Base-by-base conservation (phyloP, 805 yeast species). In the Torulaspora maleeae region DNA sequence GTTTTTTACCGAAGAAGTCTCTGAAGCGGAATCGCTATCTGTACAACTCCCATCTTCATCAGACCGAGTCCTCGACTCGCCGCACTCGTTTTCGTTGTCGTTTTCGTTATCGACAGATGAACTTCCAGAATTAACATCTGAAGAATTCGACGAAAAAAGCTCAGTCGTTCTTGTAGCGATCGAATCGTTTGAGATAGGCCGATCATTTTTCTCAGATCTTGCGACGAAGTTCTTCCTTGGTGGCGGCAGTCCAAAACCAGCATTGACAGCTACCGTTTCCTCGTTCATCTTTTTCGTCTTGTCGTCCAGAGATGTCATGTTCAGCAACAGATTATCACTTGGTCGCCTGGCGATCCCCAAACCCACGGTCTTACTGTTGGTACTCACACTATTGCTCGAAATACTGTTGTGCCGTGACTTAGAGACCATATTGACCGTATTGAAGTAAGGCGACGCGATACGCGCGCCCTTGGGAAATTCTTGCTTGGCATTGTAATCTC, bases 141-240 rank as follows among this genome's bases (percentile, higher is more conserved):
- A 52, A 1, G 66, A 56, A 19, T 55, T 55, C 1, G 64, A 56
- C 5, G 65, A 60, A 35, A 62, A 62, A 10, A 62, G 35, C 20
- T 58, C 65, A 4, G 63, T 52, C 10, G 61, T 53, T 17, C 53
- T 51, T 15, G 66, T 62, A 11, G 57, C 54, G 2, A 60, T 62
- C 5, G 66, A 62, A 32, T 60, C 65, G 33, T 60, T 57, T 5
- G 66, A 62, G n/a, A 60, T 52, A 2, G 66, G 66, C 25, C 66
- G 48, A 27, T 61, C 62, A 28, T 34, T 43, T 27, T 43, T 56
- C 30, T 42, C 43, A 17, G 28, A 15, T 27, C 41, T 43, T 11
- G 43, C 33, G 12, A 49, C 33, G 29, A 54, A 45, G 25, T 55
- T 50, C 29, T 53, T 58, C 38, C 54, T 54, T 25, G 64, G 62